Conservation (phyloP, 2,329 filamentous ascomycete genomes). For the Penicillium sumatraense region DNA sequence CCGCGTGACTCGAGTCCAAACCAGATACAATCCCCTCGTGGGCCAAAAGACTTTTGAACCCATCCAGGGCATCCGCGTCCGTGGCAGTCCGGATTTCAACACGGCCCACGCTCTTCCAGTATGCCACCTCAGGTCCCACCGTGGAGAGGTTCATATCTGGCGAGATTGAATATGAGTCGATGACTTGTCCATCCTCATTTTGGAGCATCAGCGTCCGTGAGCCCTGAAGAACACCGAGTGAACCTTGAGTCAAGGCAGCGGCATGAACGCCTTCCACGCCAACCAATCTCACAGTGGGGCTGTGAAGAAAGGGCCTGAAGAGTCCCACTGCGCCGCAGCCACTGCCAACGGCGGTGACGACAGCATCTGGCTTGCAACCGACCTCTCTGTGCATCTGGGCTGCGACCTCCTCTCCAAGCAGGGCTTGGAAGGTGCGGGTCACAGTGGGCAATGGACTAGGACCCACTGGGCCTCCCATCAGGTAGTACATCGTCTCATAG, state of each 20-base stretch:
- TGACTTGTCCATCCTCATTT: slow-evolving; percentile 26
- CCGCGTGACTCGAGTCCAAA: slow-evolving; percentile 32
- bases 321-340: slow-evolving; percentile 28
- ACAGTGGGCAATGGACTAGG: slow-evolving; percentile 28
- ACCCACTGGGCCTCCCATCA: slow-evolving; percentile 30
- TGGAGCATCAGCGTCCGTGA: slow-evolving; percentile 29
- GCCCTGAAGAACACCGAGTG: slow-evolving; percentile 28
- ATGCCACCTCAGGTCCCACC: slow-evolving; percentile 28
- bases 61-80: slow-evolving; percentile 31
- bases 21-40: slow-evolving; percentile 27
- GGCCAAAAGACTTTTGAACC: slow-evolving; percentile 28
- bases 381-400: slow-evolving; percentile 23
- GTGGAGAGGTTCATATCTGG: slow-evolving; percentile 30
- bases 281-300: slow-evolving; percentile 14
- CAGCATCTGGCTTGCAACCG: slow-evolving; percentile 25
- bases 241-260: slow-evolving; percentile 23
- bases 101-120: slow-evolving; percentile 29
- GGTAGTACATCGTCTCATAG: slow-evolving; percentile 29
- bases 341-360: slow-evolving; percentile 29
- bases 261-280: slow-evolving; percentile 25
- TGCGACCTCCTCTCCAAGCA: slow-evolving; percentile 31
- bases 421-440: slow-evolving; percentile 28
- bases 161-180: slow-evolving; percentile 29
- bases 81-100: slow-evolving; percentile 30
- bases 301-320: slow-evolving; percentile 26